phyloP scores from a whole-genome alignment of 176 grass and related monocot species.

The Calamus simplicifolius region DNA sequence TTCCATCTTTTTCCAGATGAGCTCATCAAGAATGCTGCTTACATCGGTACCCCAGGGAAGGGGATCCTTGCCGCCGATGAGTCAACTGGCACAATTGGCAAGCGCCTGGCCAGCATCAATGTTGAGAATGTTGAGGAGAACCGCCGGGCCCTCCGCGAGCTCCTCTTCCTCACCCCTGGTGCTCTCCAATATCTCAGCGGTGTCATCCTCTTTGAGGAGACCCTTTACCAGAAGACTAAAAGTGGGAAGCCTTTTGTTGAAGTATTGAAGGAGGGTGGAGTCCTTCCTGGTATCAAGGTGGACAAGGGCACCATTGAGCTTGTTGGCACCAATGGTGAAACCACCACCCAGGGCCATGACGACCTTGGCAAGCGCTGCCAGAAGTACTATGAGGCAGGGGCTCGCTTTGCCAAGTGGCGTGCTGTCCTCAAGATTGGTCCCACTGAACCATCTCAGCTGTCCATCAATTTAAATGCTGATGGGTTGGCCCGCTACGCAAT shows the following conservation, averaged over 20 bases:
- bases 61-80: conserved; percentile 8
- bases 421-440: conserved; percentile 5
- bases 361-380: not conserved
- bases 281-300: conserved; percentile 8
- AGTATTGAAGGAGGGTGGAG: conserved; percentile 3
- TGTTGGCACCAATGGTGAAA: conserved; percentile 7
- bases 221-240: conserved; percentile 5
- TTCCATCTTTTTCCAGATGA: too few species aligned
- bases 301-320: conserved; percentile 11
- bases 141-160: not conserved
- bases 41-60: conserved; percentile 11
- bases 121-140: conserved; percentile 8
- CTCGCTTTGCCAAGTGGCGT: conserved; percentile 3
- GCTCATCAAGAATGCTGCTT: not conserved
- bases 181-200: conserved; percentile 3
- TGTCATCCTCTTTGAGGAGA: conserved; percentile 12
- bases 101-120: conserved; percentile 4
- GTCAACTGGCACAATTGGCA: conserved; percentile 6
- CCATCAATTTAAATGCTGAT: conserved; percentile 5
- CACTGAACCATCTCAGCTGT: not conserved
- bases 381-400: not conserved
- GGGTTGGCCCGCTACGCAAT: conserved; percentile 10
- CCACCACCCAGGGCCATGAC: conserved; percentile 5
- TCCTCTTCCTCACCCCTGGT: conserved; percentile 1
- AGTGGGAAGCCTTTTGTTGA: conserved; percentile 8